These are phyloP conservation scores for Pseudocohnilembus persalinus DNA, from an alignment of 169 alveolate genomes.

Conservation along the genomic window DNA sequence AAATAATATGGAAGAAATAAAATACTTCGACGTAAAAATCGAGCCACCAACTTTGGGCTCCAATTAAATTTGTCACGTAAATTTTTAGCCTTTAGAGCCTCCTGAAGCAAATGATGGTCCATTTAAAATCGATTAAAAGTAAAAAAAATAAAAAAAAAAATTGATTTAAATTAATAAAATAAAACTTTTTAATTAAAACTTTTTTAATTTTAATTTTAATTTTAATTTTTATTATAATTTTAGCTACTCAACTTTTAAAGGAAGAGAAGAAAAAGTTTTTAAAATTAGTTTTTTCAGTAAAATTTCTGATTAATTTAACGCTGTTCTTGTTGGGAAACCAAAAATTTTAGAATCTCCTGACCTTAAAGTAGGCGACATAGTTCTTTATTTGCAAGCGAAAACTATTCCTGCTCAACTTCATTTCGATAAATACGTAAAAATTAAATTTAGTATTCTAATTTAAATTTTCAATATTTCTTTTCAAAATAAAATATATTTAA, in stretches of 20 bases:
- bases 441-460: no score
- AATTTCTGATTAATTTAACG: constrained; percentile 44
- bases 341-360: constrained; percentile 14
- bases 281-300: constrained; percentile 48
- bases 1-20: constrained; percentile 16
- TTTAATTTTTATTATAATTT: no score
- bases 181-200: no score
- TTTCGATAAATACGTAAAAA: constrained; percentile 62
- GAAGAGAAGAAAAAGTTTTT: constrained; percentile 60
- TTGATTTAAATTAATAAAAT: no score
- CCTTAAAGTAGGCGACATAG: constrained; percentile 54
- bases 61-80: constrained; percentile 32
- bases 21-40: constrained; percentile 40
- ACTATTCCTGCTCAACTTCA: constrained; percentile 72
- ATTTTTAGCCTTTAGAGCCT: constrained; percentile 59
- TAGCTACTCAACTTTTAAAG: no score
- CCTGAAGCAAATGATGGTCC: constrained; percentile 34
- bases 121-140: not conserved
- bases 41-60: constrained; percentile 32
- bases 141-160: not conserved
- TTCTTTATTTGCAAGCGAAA: constrained; percentile 65
- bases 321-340: constrained; percentile 39
- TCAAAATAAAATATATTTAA: no score
- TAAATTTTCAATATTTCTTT: no score
- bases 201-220: no score